Base-by-base conservation (phyloP, 2,329 filamentous ascomycete species). In the Alternaria gaisen region DNA sequence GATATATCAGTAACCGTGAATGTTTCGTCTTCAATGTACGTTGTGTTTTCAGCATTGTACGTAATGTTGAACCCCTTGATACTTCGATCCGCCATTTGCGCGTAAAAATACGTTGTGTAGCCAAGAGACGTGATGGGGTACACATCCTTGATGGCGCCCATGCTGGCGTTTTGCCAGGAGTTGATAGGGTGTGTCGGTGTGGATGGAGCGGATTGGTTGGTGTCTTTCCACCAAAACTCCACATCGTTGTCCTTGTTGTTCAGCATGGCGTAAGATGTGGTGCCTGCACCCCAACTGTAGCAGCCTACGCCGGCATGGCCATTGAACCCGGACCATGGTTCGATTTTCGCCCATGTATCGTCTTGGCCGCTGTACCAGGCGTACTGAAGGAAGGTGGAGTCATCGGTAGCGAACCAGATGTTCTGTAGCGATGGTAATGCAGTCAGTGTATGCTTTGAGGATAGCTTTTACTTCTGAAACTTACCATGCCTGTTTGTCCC, bases 201-300 rank as follows among this genome's bases (percentile, higher is more conserved):
- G 4, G 71, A 69, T 1, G 63, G 61, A 3, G 69, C 51, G 5
- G 68, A 80, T 6, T 67, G 73, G 59, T 82, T 78, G 2, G 77
- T 79, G 56, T 83, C 81, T 64, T 79, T 81, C 81, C 81, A 83
- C 65, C 74, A 81, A 32, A 83, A 72, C 50, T 82, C 78, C 2
- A 80, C 72, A 4, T 73, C 70, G 60, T 81, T 78, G 5, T 78
- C 36, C 12, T 72, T 56, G 57, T 81, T 80, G 14, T 80, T 76
- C 57, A 83, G 72, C 79, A 83, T 82, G 18, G 79, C 75, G 61
- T 83, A 83, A 0, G 75, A 74, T 5, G 76, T 77, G 3, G 74
- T 77, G 7, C 76, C 72, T 3, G 69, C 67, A 14, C 77, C 79
- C 81, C 80, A 82, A 18, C 73, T 77, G 60, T 81, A 82, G 60